Evolutionary conservation across 164 flowering plant species (phyloP).

Genomic region (Kalanchoe fedtschenkoi): DNA sequence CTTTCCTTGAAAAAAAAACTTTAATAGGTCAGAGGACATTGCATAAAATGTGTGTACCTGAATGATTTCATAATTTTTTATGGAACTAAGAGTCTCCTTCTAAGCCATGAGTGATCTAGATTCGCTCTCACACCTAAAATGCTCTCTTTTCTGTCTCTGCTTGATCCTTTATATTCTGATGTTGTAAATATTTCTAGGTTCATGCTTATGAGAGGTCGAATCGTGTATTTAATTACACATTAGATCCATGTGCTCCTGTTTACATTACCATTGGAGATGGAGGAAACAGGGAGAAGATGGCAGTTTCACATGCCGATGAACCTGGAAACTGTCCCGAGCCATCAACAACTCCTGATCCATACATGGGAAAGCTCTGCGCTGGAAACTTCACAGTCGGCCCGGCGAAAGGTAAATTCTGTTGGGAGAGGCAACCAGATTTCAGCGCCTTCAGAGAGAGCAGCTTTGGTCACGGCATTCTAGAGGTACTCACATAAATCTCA

Average conservation of each 20-base stretch:
- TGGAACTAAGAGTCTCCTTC: no score
- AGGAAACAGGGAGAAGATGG: conserved; percentile 81
- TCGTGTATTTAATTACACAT: conserved; percentile 68
- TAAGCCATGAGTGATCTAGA: no score
- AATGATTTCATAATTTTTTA: no score
- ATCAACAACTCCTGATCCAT: conserved; percentile 45
- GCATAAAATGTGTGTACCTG: no score
- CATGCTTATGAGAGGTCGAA: conserved; percentile 97
- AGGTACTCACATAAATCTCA: conserved; percentile 31
- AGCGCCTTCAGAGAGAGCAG: conserved; percentile 90
- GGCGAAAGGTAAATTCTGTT: conserved; percentile 74
- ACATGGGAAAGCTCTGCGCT: conserved; percentile 80
- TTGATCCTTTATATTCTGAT: background rate
- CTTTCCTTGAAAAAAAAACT: no score
- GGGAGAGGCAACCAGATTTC: conserved; percentile 90
- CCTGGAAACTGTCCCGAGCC: conserved; percentile 86
- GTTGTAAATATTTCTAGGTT: conserved; percentile 31
- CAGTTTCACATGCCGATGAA: conserved; percentile 67
- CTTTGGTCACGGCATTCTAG: conserved; percentile 91
- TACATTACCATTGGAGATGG: conserved; percentile 79
- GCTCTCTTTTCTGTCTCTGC: background rate
- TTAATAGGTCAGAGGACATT: background rate
- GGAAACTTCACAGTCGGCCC: conserved; percentile 77
- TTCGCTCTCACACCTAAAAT: no score
- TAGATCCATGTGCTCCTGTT: conserved; percentile 91